Conservation (phyloP, 371 early-diverging fungal species). For the Phascolomyces articulosus region DNA sequence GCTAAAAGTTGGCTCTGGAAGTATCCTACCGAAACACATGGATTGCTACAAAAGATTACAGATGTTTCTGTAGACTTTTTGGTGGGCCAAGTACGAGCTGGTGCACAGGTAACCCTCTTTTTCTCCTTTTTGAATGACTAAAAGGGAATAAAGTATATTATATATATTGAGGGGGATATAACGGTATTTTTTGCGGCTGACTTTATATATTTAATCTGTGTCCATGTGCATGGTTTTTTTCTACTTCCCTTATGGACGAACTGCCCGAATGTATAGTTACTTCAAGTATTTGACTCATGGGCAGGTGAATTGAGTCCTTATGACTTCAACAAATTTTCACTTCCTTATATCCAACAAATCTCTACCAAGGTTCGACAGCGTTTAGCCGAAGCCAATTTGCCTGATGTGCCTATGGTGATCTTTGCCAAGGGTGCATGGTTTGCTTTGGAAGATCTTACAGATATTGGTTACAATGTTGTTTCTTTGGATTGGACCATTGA, state of each 20-base stretch:
- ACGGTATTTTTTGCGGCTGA: neutral
- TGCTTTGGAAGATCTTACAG: slow-evolving; percentile 73
- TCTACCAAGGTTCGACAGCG: slow-evolving; percentile 70
- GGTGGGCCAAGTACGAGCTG: slow-evolving; percentile 95
- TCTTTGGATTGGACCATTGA: slow-evolving; percentile 93
- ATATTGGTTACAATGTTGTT: slow-evolving; percentile 81
- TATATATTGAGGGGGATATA: neutral
- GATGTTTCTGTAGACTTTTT: slow-evolving; percentile 87
- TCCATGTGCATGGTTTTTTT: no score
- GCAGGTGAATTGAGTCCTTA: slow-evolving; percentile 89
- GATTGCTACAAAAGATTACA: slow-evolving; percentile 79
- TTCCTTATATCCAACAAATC: slow-evolving; percentile 89
- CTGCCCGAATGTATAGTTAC: no score
- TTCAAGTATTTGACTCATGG: slow-evolving; percentile 98
- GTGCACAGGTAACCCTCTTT: slow-evolving; percentile 80
- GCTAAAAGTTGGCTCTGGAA: slow-evolving; percentile 91
- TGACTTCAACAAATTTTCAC: slow-evolving; percentile 82
- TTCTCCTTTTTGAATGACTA: no score
- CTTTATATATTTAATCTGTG: no score
- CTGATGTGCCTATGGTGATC: slow-evolving; percentile 83
- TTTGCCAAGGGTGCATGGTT: slow-evolving; percentile 94
- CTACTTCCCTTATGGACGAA: no score
- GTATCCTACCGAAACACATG: slow-evolving; percentile 80
- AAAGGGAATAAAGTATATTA: neutral
- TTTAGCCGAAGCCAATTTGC: slow-evolving; percentile 42